phyloP scores from a whole-genome alignment of 2,329 filamentous ascomycete species.

The Sporothrix euskadiensis region DNA sequence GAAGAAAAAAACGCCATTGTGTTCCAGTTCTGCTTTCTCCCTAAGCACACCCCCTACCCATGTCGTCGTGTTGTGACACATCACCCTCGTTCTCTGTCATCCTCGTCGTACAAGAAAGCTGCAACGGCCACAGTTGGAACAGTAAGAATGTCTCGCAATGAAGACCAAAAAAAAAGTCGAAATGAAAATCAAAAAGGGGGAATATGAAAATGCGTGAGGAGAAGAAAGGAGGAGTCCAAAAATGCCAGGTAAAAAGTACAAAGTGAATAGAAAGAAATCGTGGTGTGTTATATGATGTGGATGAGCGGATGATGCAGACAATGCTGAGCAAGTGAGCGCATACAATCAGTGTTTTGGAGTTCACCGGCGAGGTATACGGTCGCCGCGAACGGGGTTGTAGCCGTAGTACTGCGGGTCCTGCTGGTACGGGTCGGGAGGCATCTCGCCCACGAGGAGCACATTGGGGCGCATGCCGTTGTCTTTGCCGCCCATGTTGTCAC shows the following conservation, averaged over 20 bases:
- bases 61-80: neutral
- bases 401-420: conserved; percentile 1
- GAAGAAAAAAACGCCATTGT: neutral
- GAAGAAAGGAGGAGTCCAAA: neutral
- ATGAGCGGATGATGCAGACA: neutral
- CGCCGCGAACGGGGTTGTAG: neutral
- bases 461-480: neutral
- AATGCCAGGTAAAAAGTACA: neutral
- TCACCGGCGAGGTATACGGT: neutral
- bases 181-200: neutral
- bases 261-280: neutral
- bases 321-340: neutral
- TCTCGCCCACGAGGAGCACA: neutral
- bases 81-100: neutral
- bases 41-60: neutral
- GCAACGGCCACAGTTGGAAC: neutral
- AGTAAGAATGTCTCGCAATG: neutral
- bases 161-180: neutral
- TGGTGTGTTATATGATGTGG: neutral
- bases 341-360: neutral
- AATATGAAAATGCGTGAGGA: neutral
- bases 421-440: neutral
- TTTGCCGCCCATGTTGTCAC: conserved; percentile 7
- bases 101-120: conserved; percentile 7
- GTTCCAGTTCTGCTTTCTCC: neutral